Evolutionary conservation across 2,329 filamentous ascomycete genomes (phyloP), one percentile per base, ranked within the genome.

Genomic region (Didymella pinodella): DNA sequence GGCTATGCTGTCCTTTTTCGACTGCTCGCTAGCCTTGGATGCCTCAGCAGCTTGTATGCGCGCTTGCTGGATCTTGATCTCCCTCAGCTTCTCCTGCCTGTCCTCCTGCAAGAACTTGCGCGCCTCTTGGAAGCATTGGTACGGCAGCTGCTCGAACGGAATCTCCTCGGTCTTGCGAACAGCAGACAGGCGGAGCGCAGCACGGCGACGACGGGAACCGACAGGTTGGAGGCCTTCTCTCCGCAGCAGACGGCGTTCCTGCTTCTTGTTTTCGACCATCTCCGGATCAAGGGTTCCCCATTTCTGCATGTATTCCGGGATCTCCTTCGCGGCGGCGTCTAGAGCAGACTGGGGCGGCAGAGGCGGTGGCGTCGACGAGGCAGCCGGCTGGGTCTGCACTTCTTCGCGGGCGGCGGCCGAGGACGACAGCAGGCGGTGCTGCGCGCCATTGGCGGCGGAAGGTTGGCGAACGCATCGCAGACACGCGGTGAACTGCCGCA

Each of bases 91-190:
- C 79, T 94, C 86, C 65, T 88, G 82, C 40, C 94, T 87, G 76
- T 99, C 95, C 54, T 86, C 86, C 52, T 88, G 84, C 55, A 99
- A 82, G 48, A 98, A 80, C 75, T 92, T 91, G 63, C 93, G 87
- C 40, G 95, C 95, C 81, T 97, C 93, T 80, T 99, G 95, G 82
- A 98, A 99, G 79, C 92, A 95, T 84, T 98, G 94, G 81, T 96
- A 99, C 18, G 95, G 95, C 66, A 99, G 82, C 75, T 94, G 90
- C 81, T 97, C 92, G 75, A 99, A 97, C 26, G 93, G 92, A 48
- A 97, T 81, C 70, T 89, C 85, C 62, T 84, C 80, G 36, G 81
- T 85, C 69, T 81, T 86, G 71, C 84, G 87, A 12, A 73, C 62
- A 16, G 78, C 71, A 18, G 70, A 67, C 14, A 73, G 67, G 44